A percentile compares a stretch with the other conserved stretches of the same genome.
Evolutionary conservation across 2,329 filamentous ascomycete species (phyloP).

Genomic region (Dothistroma septosporum): DNA sequence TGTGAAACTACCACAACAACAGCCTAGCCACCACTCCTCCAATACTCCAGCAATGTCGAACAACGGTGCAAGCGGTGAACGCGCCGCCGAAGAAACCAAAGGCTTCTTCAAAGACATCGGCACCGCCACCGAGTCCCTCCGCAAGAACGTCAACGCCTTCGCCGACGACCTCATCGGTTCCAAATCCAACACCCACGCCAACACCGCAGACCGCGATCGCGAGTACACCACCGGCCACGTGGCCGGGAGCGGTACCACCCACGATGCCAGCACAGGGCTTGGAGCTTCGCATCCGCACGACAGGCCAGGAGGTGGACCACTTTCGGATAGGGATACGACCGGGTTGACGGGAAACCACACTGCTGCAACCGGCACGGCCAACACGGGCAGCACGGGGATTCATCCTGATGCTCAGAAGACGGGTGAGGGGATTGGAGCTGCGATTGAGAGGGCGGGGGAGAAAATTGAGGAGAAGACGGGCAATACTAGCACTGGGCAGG

Average conservation of each 20-base stretch:
- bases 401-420: constrained; percentile 9
- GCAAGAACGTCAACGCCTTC: constrained; percentile 31
- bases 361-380: neutral
- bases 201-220: constrained; percentile 19
- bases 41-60: neutral
- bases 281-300: neutral
- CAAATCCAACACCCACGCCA: constrained; percentile 19
- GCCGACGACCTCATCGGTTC: constrained; percentile 24
- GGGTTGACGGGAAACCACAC: neutral
- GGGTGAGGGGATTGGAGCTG: neutral
- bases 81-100: constrained; percentile 27
- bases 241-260: neutral
- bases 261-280: constrained; percentile 3
- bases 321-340: neutral
- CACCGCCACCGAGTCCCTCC: constrained; percentile 23
- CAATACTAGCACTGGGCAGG: constrained; percentile 2
- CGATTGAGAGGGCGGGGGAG: constrained; percentile 7
- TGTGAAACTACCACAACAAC: neutral
- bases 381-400: constrained; percentile 2
- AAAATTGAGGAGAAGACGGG: constrained; percentile 8
- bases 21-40: neutral
- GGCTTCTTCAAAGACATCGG: constrained; percentile 24
- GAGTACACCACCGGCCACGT: constrained; percentile 10
- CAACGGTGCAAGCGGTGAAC: constrained; percentile 24
- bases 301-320: neutral